A percentile compares a stretch with the other conserved stretches of the same genome.
Evolutionary conservation across 495 filamentous ascomycete genomes (phyloP).

Genomic region (Aspergillus bridgeri): DNA sequence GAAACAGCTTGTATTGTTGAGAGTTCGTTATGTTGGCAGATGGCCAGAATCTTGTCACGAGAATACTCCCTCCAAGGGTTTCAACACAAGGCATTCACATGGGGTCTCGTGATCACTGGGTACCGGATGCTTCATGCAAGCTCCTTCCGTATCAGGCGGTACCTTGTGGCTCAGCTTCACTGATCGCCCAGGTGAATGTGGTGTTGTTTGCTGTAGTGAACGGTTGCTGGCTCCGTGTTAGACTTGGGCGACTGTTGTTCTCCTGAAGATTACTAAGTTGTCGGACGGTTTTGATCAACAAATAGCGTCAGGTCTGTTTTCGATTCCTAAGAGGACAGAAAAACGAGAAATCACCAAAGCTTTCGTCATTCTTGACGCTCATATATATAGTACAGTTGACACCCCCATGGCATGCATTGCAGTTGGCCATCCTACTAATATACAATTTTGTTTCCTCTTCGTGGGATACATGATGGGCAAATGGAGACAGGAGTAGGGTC

Average conservation of each 20-base stretch:
- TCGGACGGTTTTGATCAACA: not conserved
- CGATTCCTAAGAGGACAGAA: not conserved
- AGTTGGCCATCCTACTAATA: constrained; percentile 16
- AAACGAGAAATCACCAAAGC: not conserved
- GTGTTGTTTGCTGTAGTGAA: not conserved
- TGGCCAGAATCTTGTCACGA: not conserved
- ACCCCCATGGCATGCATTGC: constrained; percentile 8
- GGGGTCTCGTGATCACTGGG: not conserved
- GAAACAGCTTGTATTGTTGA: not conserved
- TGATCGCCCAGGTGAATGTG: not conserved
- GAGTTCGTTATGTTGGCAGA: not conserved
- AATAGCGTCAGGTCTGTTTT: not conserved
- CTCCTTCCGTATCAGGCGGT: no score
- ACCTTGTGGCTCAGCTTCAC: no score
- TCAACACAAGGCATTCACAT: not conserved
- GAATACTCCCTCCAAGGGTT: not conserved
- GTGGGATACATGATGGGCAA: constrained; percentile 13
- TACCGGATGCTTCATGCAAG: not conserved
- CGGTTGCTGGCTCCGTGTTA: not conserved
- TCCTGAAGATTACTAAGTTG: not conserved
- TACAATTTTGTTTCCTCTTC: constrained; percentile 20
- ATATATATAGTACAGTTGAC: constrained; percentile 26
- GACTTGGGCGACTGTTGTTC: not conserved
- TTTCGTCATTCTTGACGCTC: not conserved
- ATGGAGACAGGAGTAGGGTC: constrained; percentile 9